phyloP scores from a whole-genome alignment of 176 grass and related monocot species.

The Zoysia pacifica region DNA sequence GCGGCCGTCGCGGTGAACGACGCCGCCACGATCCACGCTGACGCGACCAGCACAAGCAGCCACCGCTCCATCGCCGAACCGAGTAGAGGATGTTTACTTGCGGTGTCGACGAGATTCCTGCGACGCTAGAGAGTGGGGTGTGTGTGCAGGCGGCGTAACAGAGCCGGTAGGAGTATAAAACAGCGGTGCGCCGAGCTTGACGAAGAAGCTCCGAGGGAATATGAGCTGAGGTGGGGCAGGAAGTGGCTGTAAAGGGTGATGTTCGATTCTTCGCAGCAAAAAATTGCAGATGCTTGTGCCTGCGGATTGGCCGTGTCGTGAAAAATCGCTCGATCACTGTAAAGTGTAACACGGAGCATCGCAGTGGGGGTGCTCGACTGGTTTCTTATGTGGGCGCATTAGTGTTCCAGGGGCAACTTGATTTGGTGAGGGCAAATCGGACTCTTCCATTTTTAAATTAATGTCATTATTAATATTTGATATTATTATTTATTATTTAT shows the following conservation, averaged over 20 bases:
- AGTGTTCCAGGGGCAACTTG: too few species aligned
- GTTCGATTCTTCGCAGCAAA: slow-evolving; percentile 32
- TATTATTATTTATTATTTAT: too few species aligned
- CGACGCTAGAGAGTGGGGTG: not conserved
- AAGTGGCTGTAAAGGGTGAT: slow-evolving; percentile 52
- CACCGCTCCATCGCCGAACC: not conserved
- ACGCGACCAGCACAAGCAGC: not conserved
- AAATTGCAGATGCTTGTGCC: slow-evolving; percentile 13
- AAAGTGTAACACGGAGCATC: too few species aligned
- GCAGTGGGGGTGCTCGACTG: too few species aligned
- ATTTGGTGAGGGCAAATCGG: too few species aligned
- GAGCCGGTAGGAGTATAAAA: slow-evolving; percentile 8
- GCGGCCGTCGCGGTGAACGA: not conserved
- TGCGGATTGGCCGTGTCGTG: not conserved
- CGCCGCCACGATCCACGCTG: not conserved
- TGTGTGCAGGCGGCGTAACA: not conserved
- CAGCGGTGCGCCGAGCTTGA: slow-evolving; percentile 22
- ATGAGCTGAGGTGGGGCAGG: slow-evolving; percentile 32
- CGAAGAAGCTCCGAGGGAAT: slow-evolving; percentile 42
- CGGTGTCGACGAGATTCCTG: slow-evolving; percentile 16
- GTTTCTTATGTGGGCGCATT: too few species aligned
- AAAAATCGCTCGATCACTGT: not conserved
- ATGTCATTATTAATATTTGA: too few species aligned
- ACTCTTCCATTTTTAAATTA: too few species aligned
- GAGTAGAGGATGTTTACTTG: not conserved